Percentiles rank a stretch among this genome's conserved stretches.
phyloP scores from a whole-genome alignment of 169 alveolate genomes.

The Babesia bovis region DNA sequence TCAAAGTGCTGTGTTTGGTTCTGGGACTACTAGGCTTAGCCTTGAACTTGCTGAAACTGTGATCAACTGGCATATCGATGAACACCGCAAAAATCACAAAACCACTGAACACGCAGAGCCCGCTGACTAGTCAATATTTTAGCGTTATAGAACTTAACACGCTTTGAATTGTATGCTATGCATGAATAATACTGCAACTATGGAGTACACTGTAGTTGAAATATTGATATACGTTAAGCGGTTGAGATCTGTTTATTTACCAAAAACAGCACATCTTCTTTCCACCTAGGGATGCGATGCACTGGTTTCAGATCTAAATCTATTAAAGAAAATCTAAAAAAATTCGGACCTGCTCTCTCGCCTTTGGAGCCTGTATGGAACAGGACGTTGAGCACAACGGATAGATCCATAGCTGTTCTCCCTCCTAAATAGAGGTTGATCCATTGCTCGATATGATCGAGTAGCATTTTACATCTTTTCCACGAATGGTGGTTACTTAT shows the following conservation, averaged over 20 bases:
- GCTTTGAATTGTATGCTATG: no score
- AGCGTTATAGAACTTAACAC: no score
- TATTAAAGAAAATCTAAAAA: slow-evolving; percentile 38
- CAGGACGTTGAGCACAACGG: slow-evolving; percentile 40
- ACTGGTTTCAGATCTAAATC: slow-evolving; percentile 56
- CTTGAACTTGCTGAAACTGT: slow-evolving; percentile 80
- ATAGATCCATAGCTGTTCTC: slow-evolving; percentile 61
- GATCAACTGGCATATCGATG: slow-evolving; percentile 75
- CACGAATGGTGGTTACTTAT: no score
- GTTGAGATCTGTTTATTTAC: background rate
- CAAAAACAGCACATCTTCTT: slow-evolving; percentile 10
- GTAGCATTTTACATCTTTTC: background rate
- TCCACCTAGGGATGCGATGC: slow-evolving; percentile 35
- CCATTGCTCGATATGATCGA: slow-evolving; percentile 23
- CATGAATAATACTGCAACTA: no score
- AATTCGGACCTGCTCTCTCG: slow-evolving; percentile 1
- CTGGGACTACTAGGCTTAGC: slow-evolving; percentile 75
- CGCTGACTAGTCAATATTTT: no score
- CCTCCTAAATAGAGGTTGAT: slow-evolving; percentile 45
- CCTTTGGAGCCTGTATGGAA: background rate
- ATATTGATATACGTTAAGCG: no score
- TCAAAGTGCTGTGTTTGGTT: slow-evolving; percentile 81
- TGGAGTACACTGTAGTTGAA: no score
- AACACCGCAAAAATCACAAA: slow-evolving; percentile 19
- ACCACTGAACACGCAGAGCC: background rate